Percentiles rank a stretch among this genome's conserved stretches.
phyloP scores from a whole-genome alignment of 1,284 basidiomycete genomes.

The Irpex lacteus region DNA sequence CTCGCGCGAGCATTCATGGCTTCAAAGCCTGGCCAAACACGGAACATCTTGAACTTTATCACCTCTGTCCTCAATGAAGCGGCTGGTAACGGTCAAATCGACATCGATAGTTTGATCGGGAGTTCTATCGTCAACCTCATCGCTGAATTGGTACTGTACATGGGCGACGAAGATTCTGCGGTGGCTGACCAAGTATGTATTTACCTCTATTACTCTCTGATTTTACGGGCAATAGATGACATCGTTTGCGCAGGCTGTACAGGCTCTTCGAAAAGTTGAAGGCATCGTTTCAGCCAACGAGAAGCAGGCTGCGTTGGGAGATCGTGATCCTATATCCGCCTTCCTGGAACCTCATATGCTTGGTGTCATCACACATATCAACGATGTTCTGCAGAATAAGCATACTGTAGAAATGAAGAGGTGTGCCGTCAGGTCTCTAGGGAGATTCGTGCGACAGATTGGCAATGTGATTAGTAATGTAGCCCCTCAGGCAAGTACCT shows the following conservation, averaged over 20 bases:
- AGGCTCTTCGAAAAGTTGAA: conserved; percentile 64
- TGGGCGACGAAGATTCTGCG: conserved; percentile 64
- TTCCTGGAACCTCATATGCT: conserved; percentile 78
- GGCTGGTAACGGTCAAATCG: conserved; percentile 35
- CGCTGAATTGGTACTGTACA: conserved; percentile 69
- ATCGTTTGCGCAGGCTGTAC: conserved; percentile 43
- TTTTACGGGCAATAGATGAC: conserved; percentile 5
- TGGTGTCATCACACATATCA: conserved; percentile 79
- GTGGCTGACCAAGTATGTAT: conserved; percentile 43
- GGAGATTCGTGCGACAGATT: conserved; percentile 69
- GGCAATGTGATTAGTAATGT: conserved; percentile 72
- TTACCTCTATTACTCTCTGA: neutral
- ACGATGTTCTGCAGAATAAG: conserved; percentile 83
- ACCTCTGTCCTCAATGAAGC: conserved; percentile 45
- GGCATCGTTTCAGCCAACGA: conserved; percentile 27
- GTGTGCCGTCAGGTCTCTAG: conserved; percentile 79
- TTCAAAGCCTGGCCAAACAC: conserved; percentile 47
- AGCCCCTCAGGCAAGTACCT: conserved; percentile 73
- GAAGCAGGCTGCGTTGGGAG: conserved; percentile 21
- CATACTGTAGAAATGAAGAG: conserved; percentile 63
- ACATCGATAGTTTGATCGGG: conserved; percentile 52
- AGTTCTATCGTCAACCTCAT: conserved; percentile 68
- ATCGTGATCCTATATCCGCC: conserved; percentile 36
- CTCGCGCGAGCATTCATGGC: conserved; percentile 73
- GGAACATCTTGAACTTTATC: conserved; percentile 62